Percentiles rank a stretch among this genome's conserved stretches.
These are phyloP conservation scores for Cyberlindnera veronae DNA, from an alignment of 805 yeast species.

Conservation along the genomic window DNA sequence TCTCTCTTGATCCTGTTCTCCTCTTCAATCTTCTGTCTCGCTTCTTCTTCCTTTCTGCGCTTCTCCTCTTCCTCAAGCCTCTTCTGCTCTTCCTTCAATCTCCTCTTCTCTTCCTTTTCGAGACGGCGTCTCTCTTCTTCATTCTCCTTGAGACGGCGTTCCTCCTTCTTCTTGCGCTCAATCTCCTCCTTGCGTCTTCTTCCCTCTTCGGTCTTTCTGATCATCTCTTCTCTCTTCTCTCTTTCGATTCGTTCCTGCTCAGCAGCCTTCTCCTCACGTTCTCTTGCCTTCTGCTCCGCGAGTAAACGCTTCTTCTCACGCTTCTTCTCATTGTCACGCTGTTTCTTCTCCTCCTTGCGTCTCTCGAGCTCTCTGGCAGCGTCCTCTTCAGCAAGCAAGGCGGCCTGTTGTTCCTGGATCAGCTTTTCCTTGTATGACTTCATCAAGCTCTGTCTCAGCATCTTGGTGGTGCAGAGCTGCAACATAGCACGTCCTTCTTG, in stretches of 20 bases:
- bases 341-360: constrained; percentile 63
- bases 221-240: constrained; percentile 32
- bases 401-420: constrained; percentile 68
- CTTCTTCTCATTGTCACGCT: constrained; percentile 37
- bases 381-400: constrained; percentile 64
- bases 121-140: neutral
- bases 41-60: neutral
- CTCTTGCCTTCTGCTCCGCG: constrained; percentile 35
- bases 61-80: neutral
- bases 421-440: constrained; percentile 76
- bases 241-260: constrained; percentile 35
- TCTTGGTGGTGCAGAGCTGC: constrained; percentile 73
- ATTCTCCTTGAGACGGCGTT: neutral
- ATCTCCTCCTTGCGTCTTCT: constrained; percentile 2
- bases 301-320: constrained; percentile 36
- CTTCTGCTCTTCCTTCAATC: neutral
- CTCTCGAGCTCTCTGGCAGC: constrained; percentile 63
- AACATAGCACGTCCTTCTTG: constrained; percentile 79
- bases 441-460: constrained; percentile 69
- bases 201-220: constrained; percentile 21
- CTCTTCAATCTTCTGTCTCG: neutral
- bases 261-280: constrained; percentile 30
- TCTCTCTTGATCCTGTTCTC: neutral
- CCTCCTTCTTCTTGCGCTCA: constrained; percentile 4
- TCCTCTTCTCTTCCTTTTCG: neutral